These are phyloP conservation scores for Nepenthes mirabilis DNA, from an alignment of 148 eudicot species.

Conservation along the genomic window DNA sequence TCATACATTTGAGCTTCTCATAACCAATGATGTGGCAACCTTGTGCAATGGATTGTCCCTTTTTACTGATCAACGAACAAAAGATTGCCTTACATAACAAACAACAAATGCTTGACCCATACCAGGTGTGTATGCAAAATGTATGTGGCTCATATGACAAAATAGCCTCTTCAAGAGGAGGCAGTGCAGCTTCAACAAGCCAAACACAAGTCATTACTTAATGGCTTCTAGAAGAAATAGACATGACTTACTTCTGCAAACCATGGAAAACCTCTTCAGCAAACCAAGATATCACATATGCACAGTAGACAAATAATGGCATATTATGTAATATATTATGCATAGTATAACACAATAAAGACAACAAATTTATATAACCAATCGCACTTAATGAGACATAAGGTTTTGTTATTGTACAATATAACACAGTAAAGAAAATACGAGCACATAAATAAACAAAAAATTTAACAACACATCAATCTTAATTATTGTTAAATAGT, in stretches of 20 bases:
- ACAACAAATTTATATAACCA: too few species aligned
- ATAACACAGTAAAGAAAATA: background rate
- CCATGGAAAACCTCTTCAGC: slow-evolving; percentile 93
- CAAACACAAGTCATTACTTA: slow-evolving; percentile 67
- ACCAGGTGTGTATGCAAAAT: slow-evolving; percentile 90
- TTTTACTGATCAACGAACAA: too few species aligned
- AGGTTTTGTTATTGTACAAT: background rate
- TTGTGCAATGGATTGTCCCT: too few species aligned
- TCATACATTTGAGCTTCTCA: too few species aligned
- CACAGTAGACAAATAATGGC: background rate
- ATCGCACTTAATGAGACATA: too few species aligned
- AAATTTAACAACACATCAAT: background rate
- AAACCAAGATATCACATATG: slow-evolving; percentile 38
- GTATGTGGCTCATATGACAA: slow-evolving; percentile 83
- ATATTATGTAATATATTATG: too few species aligned
- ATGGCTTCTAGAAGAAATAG: slow-evolving; percentile 80
- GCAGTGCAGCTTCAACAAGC: slow-evolving; percentile 59
- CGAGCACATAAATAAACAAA: background rate
- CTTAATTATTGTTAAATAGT: background rate
- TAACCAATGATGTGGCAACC: too few species aligned
- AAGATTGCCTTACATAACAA: too few species aligned
- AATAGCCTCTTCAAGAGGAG: slow-evolving; percentile 80
- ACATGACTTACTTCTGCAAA: slow-evolving; percentile 68
- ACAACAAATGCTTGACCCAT: slow-evolving; percentile 11
- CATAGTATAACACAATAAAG: too few species aligned